Conservation (phyloP, 371 early-diverging fungal species). For the Rhizopus arrhizus region DNA sequence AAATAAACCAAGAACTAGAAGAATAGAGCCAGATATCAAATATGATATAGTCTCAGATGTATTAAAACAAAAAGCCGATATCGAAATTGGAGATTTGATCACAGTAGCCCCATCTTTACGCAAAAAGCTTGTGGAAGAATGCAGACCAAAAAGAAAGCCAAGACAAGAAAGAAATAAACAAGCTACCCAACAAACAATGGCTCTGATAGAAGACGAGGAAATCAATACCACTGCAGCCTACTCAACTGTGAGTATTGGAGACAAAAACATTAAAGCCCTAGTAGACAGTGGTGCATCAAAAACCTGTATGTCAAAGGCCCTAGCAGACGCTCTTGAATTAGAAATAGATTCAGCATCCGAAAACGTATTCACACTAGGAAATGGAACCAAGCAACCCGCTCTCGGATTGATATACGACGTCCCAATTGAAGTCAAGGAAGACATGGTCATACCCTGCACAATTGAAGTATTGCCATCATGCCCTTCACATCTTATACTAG, state of each 20-base stretch:
- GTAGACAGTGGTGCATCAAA: slow-evolving; percentile 3
- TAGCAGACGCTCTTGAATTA: not conserved
- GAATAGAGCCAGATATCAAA: too few relatives aligned
- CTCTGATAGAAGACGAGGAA: slow-evolving; percentile 2
- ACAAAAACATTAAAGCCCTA: not conserved
- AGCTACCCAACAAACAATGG: not conserved
- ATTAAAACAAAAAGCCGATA: too few relatives aligned
- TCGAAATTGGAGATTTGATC: too few relatives aligned
- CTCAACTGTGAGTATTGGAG: not conserved
- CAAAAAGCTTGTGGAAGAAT: too few relatives aligned
- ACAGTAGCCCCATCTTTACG: too few relatives aligned
- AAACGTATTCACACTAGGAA: slow-evolving; percentile 3
- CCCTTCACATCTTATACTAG: slow-evolving; percentile 2
- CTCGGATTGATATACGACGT: slow-evolving; percentile 10
- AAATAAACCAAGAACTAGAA: too few relatives aligned
- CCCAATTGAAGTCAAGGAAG: not conserved
- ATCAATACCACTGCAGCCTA: slow-evolving; percentile 3
- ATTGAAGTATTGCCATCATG: slow-evolving; percentile 9
- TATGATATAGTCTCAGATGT: too few relatives aligned
- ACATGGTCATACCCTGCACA: not conserved
- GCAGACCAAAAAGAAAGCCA: too few relatives aligned
- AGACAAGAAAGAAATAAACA: not conserved
- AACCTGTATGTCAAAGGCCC: slow-evolving; percentile 2
- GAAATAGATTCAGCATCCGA: slow-evolving; percentile 2
- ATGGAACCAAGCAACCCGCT: slow-evolving; percentile 9